Conservation (phyloP, 116 monocot genomes). For the Phalaenopsis hybrid region DNA sequence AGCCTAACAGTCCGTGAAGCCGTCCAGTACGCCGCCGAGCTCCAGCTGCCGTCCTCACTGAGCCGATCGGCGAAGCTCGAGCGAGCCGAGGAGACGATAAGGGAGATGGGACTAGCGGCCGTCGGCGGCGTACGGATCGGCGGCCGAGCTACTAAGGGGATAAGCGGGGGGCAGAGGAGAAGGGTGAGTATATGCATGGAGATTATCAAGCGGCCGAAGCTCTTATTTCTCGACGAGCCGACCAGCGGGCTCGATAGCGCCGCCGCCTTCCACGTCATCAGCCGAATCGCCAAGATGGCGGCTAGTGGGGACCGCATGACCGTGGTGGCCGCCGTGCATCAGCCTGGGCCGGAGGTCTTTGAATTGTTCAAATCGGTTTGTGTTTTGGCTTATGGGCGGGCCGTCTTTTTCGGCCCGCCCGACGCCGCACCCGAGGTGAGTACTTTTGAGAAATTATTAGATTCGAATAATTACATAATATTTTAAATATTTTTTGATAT, state of each 20-base stretch:
- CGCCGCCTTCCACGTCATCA: conserved; percentile 17
- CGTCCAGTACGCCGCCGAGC: conserved; percentile 15
- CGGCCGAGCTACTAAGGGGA: conserved; percentile 22
- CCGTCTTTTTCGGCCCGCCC: conserved; percentile 16
- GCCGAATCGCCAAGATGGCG: conserved; percentile 10
- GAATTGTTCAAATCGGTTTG: conserved; percentile 10
- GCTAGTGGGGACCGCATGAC: conserved; percentile 9
- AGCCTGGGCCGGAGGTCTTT: conserved; percentile 14
- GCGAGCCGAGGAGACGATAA: conserved; percentile 5
- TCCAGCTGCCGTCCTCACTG: conserved; percentile 12
- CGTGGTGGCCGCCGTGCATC: conserved; percentile 16
- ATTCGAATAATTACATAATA: too few relatives aligned
- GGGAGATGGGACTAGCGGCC: conserved; percentile 17
- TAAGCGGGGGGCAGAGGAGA: conserved; percentile 19
- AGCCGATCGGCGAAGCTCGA: not conserved
- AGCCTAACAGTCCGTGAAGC: conserved; percentile 16
- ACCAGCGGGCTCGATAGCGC: conserved; percentile 20
- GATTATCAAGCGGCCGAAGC: conserved; percentile 14
- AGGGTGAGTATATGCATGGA: conserved; percentile 21
- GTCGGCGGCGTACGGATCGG: conserved; percentile 16
- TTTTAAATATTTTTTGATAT: too few relatives aligned
- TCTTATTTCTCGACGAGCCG: conserved; percentile 18
- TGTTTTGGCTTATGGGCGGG: conserved; percentile 11
- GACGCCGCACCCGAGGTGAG: not conserved
- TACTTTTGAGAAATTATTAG: not conserved